phyloP scores from a whole-genome alignment of 2,329 filamentous ascomycete genomes.

The Xylariaceae sp. region DNA sequence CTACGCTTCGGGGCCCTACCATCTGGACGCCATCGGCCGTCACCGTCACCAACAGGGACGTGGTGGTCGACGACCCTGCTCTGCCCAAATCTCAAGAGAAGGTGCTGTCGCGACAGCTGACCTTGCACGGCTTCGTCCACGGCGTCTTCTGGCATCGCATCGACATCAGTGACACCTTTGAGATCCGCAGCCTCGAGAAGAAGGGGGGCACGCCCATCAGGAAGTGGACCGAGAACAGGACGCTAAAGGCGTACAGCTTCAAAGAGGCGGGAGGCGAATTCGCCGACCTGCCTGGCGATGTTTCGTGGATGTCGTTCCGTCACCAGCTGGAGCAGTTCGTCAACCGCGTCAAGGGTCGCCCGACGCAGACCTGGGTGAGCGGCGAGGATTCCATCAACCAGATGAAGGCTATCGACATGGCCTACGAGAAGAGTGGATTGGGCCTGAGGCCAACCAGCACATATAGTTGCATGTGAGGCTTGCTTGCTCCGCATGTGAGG shows the following conservation, averaged over 20 bases:
- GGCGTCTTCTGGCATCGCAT: constrained; percentile 26
- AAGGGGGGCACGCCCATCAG: constrained; percentile 7
- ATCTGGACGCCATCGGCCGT: constrained; percentile 13
- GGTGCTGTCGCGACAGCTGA: constrained; percentile 20
- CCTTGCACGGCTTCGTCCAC: constrained; percentile 21
- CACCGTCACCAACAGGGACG: constrained; percentile 13
- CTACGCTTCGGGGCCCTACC: constrained; percentile 17
- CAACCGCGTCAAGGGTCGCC: constrained; percentile 31
- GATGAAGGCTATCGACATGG: constrained; percentile 40
- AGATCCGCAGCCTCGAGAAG: constrained; percentile 17
- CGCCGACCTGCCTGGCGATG: constrained; percentile 22
- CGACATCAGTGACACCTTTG: constrained; percentile 28
- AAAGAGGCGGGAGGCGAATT: constrained; percentile 20
- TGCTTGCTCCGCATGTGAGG: no score
- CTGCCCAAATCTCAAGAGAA: constrained; percentile 11
- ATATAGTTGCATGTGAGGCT: no score
- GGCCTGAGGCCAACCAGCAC: constrained; percentile 12
- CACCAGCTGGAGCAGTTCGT: constrained; percentile 43
- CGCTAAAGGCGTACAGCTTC: constrained; percentile 29
- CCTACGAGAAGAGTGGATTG: constrained; percentile 33
- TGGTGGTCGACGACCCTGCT: constrained; percentile 14
- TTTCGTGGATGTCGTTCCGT: constrained; percentile 36
- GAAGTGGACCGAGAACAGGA: constrained; percentile 4
- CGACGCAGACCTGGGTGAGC: constrained; percentile 31
- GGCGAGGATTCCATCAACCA: constrained; percentile 34